Conservation (phyloP, 1,139 yeast species). For the Komagataea norvegica region DNA sequence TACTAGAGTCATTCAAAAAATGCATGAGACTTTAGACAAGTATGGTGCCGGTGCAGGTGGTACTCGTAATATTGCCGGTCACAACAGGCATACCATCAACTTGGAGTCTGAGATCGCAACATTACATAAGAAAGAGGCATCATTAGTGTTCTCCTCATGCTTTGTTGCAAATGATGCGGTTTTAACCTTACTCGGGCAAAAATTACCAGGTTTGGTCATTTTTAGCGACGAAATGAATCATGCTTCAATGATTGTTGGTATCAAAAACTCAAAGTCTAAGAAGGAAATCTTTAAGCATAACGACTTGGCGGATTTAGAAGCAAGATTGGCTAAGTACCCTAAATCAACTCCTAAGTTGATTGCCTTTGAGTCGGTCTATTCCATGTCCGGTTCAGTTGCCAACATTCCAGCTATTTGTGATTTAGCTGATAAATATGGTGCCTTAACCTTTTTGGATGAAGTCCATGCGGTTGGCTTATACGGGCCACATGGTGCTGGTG, state of each 20-base stretch:
- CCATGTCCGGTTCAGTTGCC: slow-evolving; percentile 97
- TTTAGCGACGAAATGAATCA: slow-evolving; percentile 93
- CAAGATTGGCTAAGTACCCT: slow-evolving; percentile 72
- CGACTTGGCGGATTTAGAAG: slow-evolving; percentile 77
- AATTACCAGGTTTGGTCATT: slow-evolving; percentile 82
- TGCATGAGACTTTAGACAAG: slow-evolving; percentile 76
- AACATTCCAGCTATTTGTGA: slow-evolving; percentile 93
- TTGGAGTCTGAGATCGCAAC: slow-evolving; percentile 86
- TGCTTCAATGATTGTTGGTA: slow-evolving; percentile 97
- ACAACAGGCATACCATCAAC: slow-evolving; percentile 79
- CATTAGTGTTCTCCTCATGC: slow-evolving; percentile 91
- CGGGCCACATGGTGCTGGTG: slow-evolving; percentile 99
- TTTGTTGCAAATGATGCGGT: slow-evolving; percentile 97
- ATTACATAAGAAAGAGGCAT: slow-evolving; percentile 91
- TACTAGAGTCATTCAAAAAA: slow-evolving; percentile 61
- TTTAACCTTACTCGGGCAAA: slow-evolving; percentile 86
- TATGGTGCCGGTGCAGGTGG: slow-evolving; percentile 99
- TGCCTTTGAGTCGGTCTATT: slow-evolving; percentile 95
- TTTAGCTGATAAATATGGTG: slow-evolving; percentile 95
- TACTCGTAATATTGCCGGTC: slow-evolving; percentile 98
- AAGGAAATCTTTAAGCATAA: slow-evolving; percentile 93
- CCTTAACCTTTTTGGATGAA: slow-evolving; percentile 93
- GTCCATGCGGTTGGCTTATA: slow-evolving; percentile 99
- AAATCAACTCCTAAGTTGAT: slow-evolving; percentile 83
- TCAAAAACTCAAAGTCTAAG: slow-evolving; percentile 80